Evolutionary conservation across 257 asterid genomes (phyloP), one percentile per base, ranked within the genome.

Genomic region (Gardenia jasminoides): DNA sequence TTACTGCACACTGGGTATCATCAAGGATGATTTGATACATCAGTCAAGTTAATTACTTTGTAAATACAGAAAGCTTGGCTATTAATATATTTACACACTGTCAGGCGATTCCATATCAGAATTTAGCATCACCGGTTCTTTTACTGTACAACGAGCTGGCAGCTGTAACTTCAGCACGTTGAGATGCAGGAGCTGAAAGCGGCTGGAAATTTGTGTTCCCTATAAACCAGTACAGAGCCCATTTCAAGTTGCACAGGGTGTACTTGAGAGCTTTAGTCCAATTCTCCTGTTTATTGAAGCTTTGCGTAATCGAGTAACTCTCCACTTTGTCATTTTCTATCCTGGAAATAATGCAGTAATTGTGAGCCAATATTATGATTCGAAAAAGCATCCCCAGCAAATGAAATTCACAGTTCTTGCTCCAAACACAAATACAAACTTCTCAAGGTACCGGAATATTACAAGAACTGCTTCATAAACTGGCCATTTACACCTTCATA

Each of bases 231-330:
- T 89, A 96, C 66, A 96, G 96, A 46, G 93, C 98, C 97, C 98
- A 96, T 84, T 96, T 93, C 88, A 96, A 88, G 87, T 93, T 88
- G 87, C 98, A 92, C 64, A 96, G 97, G 8, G 98, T 96, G 84
- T 96, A 93, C 85, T 96, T 96, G 71, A 96, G 97, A 83, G 99
- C 99, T 88, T 96, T 96, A 56, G 99, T 96, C 99, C 99, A 96
- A 78, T 91, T 89, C 83, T 93, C 99, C 58, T 76, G 99, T 78
- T 96, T 93, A 47, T 92, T 93, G 88, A 93, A 96, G 90, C 99
- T 96, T 81, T 93, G 98, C 0, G 98, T 93, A 52, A 96, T 96
- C 44, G 98, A 96, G 85, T 90, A 88, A 74, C 72, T 91, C 82
- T 91, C 98, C 86, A 96, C 98, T 83, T 90, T 96, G 92, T 93